phyloP scores from a whole-genome alignment of 306 rosid genomes.

The Vachellia pachyceras region DNA sequence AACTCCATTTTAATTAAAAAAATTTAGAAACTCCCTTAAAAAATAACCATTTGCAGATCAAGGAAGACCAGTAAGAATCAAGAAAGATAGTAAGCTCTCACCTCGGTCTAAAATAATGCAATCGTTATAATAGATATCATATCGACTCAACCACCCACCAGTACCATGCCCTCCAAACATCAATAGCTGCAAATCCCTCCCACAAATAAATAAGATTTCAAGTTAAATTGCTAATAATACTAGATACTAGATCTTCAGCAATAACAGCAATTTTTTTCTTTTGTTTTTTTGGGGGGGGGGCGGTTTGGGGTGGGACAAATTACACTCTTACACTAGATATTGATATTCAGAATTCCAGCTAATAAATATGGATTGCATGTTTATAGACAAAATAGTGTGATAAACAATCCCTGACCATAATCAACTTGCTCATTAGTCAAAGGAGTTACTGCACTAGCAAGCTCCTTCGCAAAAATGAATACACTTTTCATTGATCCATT shows the following conservation, averaged over 20 bases:
- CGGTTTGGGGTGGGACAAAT: neutral
- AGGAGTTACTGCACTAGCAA: neutral
- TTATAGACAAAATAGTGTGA: neutral
- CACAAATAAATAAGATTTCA: conserved; percentile 39
- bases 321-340: neutral
- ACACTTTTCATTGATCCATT: conserved; percentile 19
- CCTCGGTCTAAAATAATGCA: conserved; percentile 87
- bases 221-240: neutral
- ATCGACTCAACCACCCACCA: conserved; percentile 99
- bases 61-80: neutral
- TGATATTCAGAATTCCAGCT: neutral
- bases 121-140: conserved; percentile 90
- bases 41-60: neutral
- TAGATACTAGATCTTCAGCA: conserved; percentile 25
- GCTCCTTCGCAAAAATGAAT: neutral
- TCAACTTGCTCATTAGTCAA: neutral
- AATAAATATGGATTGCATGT: neutral
- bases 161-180: conserved; percentile 99
- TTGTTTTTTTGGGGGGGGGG: neutral
- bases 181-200: conserved; percentile 64
- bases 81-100: conserved; percentile 51
- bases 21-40: neutral
- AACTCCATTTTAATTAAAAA: neutral
- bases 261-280: neutral
- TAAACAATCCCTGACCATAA: neutral